Evolutionary conservation across 169 alveolate genomes (phyloP).

Genomic region (Plasmodium sp.): DNA sequence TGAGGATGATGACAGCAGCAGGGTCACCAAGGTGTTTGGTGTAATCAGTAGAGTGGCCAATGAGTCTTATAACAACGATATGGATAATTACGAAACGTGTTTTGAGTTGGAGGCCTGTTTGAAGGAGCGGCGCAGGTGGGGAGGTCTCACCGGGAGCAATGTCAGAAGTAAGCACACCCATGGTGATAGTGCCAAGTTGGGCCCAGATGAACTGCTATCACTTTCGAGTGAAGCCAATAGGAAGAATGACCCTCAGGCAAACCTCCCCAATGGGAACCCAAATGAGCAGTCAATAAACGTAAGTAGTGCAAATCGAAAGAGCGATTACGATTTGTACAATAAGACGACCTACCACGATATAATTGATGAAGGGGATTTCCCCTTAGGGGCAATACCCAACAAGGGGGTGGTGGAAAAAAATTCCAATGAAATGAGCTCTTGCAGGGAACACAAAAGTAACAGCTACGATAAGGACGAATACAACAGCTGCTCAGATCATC

Average conservation of each 20-base stretch:
- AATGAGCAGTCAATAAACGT: neutral
- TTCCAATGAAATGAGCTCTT: neutral
- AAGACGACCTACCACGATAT: slow-evolving; percentile 30
- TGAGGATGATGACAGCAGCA: slow-evolving; percentile 20
- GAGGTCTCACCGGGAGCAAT: neutral
- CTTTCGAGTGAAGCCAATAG: neutral
- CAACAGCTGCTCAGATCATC: slow-evolving; percentile 25
- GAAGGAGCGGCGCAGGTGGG: slow-evolving; percentile 17
- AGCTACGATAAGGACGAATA: slow-evolving; percentile 13
- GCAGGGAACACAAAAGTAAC: neutral
- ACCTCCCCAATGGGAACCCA: neutral
- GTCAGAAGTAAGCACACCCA: neutral
- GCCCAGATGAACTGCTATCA: neutral
- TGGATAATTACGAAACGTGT: slow-evolving; percentile 68
- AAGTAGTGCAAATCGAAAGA: neutral
- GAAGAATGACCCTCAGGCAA: neutral
- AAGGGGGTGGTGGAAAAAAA: neutral
- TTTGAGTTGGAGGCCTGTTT: slow-evolving; percentile 51
- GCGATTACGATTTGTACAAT: neutral
- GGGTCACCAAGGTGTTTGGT: neutral
- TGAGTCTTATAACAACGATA: slow-evolving; percentile 15
- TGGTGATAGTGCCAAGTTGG: neutral
- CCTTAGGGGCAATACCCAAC: neutral
- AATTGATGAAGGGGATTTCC: slow-evolving; percentile 17
- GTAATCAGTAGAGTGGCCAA: slow-evolving; percentile 19